Conservation (phyloP, 148 eudicot genomes). For the Amaranthus cruentus region DNA sequence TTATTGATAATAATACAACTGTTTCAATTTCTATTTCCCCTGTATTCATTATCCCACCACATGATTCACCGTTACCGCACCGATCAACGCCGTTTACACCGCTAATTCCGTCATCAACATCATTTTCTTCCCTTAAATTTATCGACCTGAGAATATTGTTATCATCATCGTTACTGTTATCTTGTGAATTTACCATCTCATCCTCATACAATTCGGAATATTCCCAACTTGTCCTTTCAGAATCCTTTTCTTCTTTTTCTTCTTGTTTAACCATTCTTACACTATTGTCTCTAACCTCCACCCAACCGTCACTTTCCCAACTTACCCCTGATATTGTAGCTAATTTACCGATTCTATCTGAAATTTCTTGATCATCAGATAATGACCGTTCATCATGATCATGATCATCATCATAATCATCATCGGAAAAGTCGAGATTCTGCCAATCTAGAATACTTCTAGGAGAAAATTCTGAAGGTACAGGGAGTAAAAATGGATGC, state of each 20-base stretch:
- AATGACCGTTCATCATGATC: neutral
- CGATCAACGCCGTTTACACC: slow-evolving; percentile 17
- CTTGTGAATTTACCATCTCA: neutral
- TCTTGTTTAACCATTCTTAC: neutral
- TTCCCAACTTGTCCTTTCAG: slow-evolving; percentile 22
- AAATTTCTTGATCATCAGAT: neutral
- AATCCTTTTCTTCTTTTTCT: neutral
- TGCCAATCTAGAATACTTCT: slow-evolving; percentile 59
- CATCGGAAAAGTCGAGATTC: slow-evolving; percentile 26
- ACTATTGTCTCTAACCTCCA: slow-evolving; percentile 36
- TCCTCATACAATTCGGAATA: slow-evolving; percentile 9
- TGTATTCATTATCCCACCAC: neutral
- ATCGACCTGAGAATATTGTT: slow-evolving; percentile 9
- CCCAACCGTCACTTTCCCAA: slow-evolving; percentile 83
- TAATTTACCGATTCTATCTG: slow-evolving; percentile 37
- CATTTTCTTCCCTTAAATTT: neutral
- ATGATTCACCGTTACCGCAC: slow-evolving; percentile 15
- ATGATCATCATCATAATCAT: slow-evolving; percentile 32
- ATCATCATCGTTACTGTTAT: neutral
- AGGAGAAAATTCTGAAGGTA: slow-evolving; percentile 34
- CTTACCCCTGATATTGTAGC: slow-evolving; percentile 36
- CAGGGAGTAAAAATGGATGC: slow-evolving; percentile 48
- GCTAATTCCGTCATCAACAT: slow-evolving; percentile 5
- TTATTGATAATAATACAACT: neutral
- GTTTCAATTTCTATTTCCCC: neutral